These are phyloP conservation scores for Penicillium hesseltinei DNA, from an alignment of 2,329 filamentous ascomycete genomes.

Conservation along the genomic window DNA sequence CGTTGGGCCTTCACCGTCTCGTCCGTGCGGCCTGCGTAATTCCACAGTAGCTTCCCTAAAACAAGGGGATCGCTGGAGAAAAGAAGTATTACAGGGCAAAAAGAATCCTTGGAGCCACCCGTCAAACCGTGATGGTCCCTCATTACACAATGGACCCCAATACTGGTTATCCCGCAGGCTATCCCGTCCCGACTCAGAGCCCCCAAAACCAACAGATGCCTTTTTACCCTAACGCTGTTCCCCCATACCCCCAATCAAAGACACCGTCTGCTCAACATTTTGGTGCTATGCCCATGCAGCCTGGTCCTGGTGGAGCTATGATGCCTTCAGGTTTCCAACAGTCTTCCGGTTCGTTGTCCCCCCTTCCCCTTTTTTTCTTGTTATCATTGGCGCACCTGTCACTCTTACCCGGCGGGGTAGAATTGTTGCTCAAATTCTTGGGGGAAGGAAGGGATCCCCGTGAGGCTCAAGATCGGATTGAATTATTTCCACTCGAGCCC, in stretches of 20 bases:
- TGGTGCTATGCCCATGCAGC: constrained; percentile 36
- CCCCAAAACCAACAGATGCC: constrained; percentile 34
- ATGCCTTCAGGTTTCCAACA: constrained; percentile 39
- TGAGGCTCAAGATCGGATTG: constrained; percentile 7
- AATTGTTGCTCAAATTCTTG: not conserved
- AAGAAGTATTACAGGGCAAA: constrained; percentile 15
- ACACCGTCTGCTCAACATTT: constrained; percentile 30
- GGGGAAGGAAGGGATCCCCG: not conserved
- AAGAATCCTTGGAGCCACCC: constrained; percentile 1
- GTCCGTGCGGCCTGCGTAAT: constrained; percentile 26
- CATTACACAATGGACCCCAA: constrained; percentile 27
- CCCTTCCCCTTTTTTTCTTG: constrained; percentile 5
- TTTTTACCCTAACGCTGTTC: constrained; percentile 36
- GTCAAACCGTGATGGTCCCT: constrained; percentile 9
- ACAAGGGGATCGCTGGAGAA: constrained; percentile 8
- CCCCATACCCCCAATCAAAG: constrained; percentile 36
- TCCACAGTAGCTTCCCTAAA: constrained; percentile 10
- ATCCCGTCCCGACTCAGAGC: constrained; percentile 36
- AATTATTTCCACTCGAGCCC: not conserved
- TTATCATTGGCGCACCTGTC: constrained; percentile 14
- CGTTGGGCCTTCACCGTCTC: constrained; percentile 11
- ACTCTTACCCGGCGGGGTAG: constrained; percentile 6
- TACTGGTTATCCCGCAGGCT: constrained; percentile 30
- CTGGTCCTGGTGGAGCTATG: constrained; percentile 39
- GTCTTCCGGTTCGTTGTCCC: constrained; percentile 33